phyloP scores from a whole-genome alignment of 179 eudicot genomes.

The Spinacia oleracea region DNA sequence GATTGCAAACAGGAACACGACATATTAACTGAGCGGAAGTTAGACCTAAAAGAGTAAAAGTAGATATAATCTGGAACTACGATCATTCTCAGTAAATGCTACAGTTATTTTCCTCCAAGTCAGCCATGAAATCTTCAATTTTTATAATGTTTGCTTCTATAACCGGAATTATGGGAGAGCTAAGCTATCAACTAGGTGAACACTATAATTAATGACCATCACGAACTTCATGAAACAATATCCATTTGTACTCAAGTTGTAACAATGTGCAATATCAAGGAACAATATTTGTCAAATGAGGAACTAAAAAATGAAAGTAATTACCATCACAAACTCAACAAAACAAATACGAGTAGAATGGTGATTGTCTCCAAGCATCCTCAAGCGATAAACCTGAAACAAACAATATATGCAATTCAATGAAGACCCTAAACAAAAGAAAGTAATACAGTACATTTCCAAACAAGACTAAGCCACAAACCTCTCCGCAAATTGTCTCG shows the following conservation, averaged over 20 bases:
- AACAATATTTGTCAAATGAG: background rate
- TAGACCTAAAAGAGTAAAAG: background rate
- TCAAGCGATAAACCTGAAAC: slow-evolving; percentile 66
- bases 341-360: slow-evolving; percentile 90
- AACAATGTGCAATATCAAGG: background rate
- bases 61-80: background rate
- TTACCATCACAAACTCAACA: slow-evolving; percentile 87
- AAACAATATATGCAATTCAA: slow-evolving; percentile 6
- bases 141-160: background rate
- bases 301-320: background rate
- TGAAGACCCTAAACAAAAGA: background rate
- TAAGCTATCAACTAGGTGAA: background rate
- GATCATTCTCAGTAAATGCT: background rate
- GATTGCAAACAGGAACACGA: background rate
- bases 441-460: background rate
- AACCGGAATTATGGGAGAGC: background rate
- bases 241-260: no score
- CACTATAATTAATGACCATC: background rate
- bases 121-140: background rate
- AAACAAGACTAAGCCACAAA: slow-evolving; percentile 32
- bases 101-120: background rate
- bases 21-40: background rate
- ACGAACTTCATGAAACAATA: background rate
- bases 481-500: slow-evolving; percentile 57
- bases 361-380: slow-evolving; percentile 81